These are phyloP conservation scores for Colletotrichum sp. DNA, from an alignment of 2,329 filamentous ascomycete species.

Conservation along the genomic window DNA sequence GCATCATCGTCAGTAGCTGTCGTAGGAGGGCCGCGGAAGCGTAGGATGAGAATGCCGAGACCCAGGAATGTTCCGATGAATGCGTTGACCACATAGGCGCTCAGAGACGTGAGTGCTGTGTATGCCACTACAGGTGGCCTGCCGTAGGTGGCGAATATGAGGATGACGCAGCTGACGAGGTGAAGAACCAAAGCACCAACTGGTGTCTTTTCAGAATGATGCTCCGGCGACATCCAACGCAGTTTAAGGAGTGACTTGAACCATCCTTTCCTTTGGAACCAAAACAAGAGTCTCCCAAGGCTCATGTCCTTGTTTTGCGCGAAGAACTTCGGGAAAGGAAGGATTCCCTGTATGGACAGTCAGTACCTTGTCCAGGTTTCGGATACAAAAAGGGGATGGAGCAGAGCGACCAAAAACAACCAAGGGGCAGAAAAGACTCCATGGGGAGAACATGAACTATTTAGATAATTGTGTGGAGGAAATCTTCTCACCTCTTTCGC, in stretches of 20 bases:
- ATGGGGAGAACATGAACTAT: background rate
- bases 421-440: background rate
- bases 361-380: background rate
- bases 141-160: conserved; percentile 37
- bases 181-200: conserved; percentile 39
- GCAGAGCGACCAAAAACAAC: background rate
- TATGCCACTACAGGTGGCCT: conserved; percentile 31
- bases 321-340: conserved; percentile 55
- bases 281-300: conserved; percentile 33
- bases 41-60: conserved; percentile 38
- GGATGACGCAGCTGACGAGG: conserved; percentile 35
- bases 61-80: conserved; percentile 38
- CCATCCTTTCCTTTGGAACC: conserved; percentile 33
- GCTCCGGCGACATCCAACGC: conserved; percentile 35
- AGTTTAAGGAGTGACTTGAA: conserved; percentile 30
- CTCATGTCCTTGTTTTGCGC: conserved; percentile 41
- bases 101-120: conserved; percentile 33
- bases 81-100: conserved; percentile 37
- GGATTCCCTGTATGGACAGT: conserved; percentile 39
- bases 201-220: conserved; percentile 39
- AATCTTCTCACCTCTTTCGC: conserved; percentile 48
- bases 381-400: background rate
- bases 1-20: conserved; percentile 16
- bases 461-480: too few relatives aligned
- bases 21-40: conserved; percentile 34